These are phyloP conservation scores for Penicillium sp. DNA, from an alignment of 2,329 filamentous ascomycete species.

Conservation along the genomic window DNA sequence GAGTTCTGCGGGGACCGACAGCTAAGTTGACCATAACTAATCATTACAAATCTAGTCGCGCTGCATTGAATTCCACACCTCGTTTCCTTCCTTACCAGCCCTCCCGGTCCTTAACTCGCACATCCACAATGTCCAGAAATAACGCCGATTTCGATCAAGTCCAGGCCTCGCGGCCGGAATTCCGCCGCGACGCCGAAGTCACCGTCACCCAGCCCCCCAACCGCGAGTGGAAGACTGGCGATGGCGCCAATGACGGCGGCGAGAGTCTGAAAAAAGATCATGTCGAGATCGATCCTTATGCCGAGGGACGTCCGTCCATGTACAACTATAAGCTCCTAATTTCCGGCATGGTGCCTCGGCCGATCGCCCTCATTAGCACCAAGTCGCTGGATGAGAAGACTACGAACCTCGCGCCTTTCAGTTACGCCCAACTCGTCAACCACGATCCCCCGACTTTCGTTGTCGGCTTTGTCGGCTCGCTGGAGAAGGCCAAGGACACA, in stretches of 20 bases:
- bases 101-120: slow-evolving; percentile 19
- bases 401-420: slow-evolving; percentile 81
- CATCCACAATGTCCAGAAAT: slow-evolving; percentile 24
- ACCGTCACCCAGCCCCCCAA: slow-evolving; percentile 41
- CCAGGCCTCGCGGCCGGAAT: slow-evolving; percentile 43
- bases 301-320: slow-evolving; percentile 58
- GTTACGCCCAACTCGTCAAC: slow-evolving; percentile 76
- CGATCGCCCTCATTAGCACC: slow-evolving; percentile 64
- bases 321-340: slow-evolving; percentile 94
- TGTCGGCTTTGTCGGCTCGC: slow-evolving; percentile 56
- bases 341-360: slow-evolving; percentile 73
- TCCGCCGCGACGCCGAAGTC: slow-evolving; percentile 31
- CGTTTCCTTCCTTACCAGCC: neutral
- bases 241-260: slow-evolving; percentile 44
- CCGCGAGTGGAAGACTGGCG: slow-evolving; percentile 42
- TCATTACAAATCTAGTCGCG: slow-evolving; percentile 1
- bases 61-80: neutral
- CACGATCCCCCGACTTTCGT: slow-evolving; percentile 84
- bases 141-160: slow-evolving; percentile 35
- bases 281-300: slow-evolving; percentile 76
- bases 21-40: slow-evolving; percentile 5
- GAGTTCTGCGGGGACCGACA: neutral
- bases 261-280: slow-evolving; percentile 55
- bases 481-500: slow-evolving; percentile 68
- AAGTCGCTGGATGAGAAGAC: slow-evolving; percentile 56